These are phyloP conservation scores for Trametes versicolor DNA, from an alignment of 1,284 basidiomycete species.

Conservation along the genomic window DNA sequence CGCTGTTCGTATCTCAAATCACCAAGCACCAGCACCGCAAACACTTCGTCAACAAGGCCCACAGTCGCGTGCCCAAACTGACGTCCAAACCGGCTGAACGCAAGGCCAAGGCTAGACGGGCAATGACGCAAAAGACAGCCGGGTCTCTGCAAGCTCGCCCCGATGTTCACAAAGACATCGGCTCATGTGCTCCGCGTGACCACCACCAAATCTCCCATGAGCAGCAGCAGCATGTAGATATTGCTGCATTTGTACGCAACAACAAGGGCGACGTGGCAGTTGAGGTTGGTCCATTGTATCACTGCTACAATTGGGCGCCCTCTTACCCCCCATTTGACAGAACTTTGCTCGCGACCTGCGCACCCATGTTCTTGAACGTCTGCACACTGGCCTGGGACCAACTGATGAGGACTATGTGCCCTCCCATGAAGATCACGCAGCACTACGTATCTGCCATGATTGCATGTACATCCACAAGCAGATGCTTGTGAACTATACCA, in stretches of 20 bases:
- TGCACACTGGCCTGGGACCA: neutral
- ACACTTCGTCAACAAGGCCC: neutral
- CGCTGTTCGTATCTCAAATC: slow-evolving; percentile 37
- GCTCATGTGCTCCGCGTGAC: slow-evolving; percentile 1
- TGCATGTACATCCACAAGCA: slow-evolving; percentile 40
- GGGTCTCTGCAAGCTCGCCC: neutral
- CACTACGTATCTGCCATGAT: slow-evolving; percentile 38
- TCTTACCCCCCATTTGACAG: neutral
- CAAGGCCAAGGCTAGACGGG: neutral
- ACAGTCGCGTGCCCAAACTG: neutral
- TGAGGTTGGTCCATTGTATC: slow-evolving; percentile 17
- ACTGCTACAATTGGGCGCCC: neutral
- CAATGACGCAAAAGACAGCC: neutral
- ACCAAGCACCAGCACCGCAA: slow-evolving; percentile 23
- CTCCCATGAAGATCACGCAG: neutral
- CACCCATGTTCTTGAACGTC: neutral
- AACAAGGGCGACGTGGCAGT: slow-evolving; percentile 31
- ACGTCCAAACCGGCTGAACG: neutral
- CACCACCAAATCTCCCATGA: slow-evolving; percentile 31
- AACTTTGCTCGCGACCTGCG: slow-evolving; percentile 8
- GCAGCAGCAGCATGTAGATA: slow-evolving; percentile 14
- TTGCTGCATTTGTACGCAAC: slow-evolving; percentile 23
- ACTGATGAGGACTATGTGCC: slow-evolving; percentile 1
- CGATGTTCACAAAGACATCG: slow-evolving; percentile 11
- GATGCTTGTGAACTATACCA: slow-evolving; percentile 52